Conservation (phyloP, 2,329 filamentous ascomycete species). For the Rhinocladiella mackenziei region DNA sequence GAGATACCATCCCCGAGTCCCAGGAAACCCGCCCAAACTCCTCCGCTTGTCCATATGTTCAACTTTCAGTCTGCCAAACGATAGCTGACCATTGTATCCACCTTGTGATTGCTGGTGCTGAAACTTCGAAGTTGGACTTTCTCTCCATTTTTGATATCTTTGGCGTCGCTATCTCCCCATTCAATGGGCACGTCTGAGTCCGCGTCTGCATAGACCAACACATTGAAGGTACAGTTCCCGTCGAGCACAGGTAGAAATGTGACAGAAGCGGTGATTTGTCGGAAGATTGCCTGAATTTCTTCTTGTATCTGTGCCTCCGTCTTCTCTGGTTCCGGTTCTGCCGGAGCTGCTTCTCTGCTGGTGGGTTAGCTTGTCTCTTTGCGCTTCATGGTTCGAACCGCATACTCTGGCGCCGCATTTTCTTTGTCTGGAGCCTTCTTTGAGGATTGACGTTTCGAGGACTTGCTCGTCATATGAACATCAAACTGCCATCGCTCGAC, state of each 20-base stretch:
- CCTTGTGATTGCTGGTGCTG: conserved; percentile 88
- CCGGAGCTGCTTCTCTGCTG: conserved; percentile 1
- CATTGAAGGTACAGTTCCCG: conserved; percentile 97
- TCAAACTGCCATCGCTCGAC: conserved; percentile 98
- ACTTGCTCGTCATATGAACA: conserved; percentile 61
- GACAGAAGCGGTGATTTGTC: conserved; percentile 95
- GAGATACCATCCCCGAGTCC: background rate
- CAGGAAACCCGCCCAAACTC: conserved; percentile 7
- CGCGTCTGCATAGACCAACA: conserved; percentile 94
- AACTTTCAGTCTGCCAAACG: conserved; percentile 48
- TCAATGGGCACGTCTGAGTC: conserved; percentile 95
- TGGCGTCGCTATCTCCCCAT: conserved; percentile 97
- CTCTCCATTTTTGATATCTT: conserved; percentile 91
- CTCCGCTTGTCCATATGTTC: conserved; percentile 3
- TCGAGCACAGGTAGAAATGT: conserved; percentile 93
- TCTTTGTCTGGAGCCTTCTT: conserved; percentile 61
- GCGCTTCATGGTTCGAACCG: too few relatives aligned
- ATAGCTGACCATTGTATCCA: conserved; percentile 95
- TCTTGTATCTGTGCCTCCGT: conserved; percentile 90
- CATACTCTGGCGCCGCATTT: conserved; percentile 58
- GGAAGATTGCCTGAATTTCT: conserved; percentile 94
- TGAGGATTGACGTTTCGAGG: conserved; percentile 47
- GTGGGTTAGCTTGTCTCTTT: background rate
- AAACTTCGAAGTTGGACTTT: conserved; percentile 94
- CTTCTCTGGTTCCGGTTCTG: conserved; percentile 49